Conservation (phyloP, 495 filamentous ascomycete species). For the Parathielavia hyrcaniae region DNA sequence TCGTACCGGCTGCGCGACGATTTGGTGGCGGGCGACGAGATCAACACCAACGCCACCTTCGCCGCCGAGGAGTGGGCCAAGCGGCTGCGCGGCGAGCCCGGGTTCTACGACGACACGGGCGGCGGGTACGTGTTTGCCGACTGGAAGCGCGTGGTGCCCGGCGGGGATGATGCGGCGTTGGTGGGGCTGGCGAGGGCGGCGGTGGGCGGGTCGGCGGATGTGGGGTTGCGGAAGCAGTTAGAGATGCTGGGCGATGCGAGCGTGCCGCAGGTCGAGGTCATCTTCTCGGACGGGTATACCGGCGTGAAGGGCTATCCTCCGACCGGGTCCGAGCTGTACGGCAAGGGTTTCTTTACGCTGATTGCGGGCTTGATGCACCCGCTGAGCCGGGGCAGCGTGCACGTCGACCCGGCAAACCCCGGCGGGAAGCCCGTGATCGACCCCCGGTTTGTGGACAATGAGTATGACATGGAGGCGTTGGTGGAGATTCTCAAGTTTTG, state of each 20-base stretch:
- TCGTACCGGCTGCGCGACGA: conserved; percentile 25
- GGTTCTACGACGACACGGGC: conserved; percentile 28
- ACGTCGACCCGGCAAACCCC: conserved; percentile 34
- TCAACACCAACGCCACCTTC: conserved; percentile 24
- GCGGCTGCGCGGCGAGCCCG: conserved; percentile 17
- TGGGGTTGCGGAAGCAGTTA: conserved; percentile 21
- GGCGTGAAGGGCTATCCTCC: conserved; percentile 34
- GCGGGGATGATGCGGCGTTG: neutral
- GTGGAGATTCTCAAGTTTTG: conserved; percentile 23
- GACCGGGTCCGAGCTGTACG: conserved; percentile 21
- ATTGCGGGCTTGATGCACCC: conserved; percentile 40
- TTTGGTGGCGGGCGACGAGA: conserved; percentile 23
- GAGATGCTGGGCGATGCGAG: conserved; percentile 18
- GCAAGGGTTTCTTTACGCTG: conserved; percentile 38
- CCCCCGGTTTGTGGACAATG: conserved; percentile 24
- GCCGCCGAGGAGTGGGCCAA: conserved; percentile 22
- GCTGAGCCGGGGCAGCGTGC: conserved; percentile 49
- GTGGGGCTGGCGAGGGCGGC: conserved; percentile 6
- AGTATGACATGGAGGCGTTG: conserved; percentile 24
- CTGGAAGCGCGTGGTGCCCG: conserved; percentile 19
- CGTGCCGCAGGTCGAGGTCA: conserved; percentile 32
- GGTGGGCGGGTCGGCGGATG: neutral
- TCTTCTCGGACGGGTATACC: conserved; percentile 30
- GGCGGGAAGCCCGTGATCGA: conserved; percentile 21
- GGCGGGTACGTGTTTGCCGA: conserved; percentile 23